A percentile compares a stretch with the other conserved stretches of the same genome.
Evolutionary conservation across 352 stramenopile genomes (phyloP).

Genomic region (Pythium myriotylum): DNA sequence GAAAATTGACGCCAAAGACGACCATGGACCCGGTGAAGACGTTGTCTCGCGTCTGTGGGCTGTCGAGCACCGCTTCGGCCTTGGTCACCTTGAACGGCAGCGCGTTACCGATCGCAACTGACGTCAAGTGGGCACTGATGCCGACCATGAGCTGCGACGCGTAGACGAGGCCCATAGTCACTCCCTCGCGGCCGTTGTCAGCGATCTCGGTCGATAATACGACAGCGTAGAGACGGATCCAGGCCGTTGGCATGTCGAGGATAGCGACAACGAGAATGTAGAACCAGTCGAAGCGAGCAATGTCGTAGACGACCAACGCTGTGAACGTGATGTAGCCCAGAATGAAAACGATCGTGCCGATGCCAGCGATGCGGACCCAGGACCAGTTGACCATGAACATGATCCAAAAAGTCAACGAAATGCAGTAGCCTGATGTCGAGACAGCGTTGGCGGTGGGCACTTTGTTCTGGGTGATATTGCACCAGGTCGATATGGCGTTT

Average conservation of each 20-base stretch:
- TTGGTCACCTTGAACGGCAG: constrained; percentile 17
- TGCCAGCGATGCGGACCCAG: constrained; percentile 43
- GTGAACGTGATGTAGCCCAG: constrained; percentile 35
- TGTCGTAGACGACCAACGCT: constrained; percentile 37
- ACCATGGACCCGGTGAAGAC: constrained; percentile 19
- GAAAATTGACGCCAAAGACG: constrained; percentile 25
- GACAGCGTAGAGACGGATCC: constrained; percentile 45
- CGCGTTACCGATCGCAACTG: constrained; percentile 30
- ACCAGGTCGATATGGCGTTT: constrained; percentile 41
- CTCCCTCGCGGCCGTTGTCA: constrained; percentile 50
- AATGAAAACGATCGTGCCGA: constrained; percentile 38
- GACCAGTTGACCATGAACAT: constrained; percentile 38
- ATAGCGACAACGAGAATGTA: constrained; percentile 37
- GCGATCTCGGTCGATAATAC: constrained; percentile 57
- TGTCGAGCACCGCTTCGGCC: constrained; percentile 14
- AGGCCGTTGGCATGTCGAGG: constrained; percentile 39
- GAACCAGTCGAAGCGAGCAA: constrained; percentile 43
- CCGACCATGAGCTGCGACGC: constrained; percentile 50
- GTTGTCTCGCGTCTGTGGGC: background rate
- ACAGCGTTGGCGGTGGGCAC: constrained; percentile 31
- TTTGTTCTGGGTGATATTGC: constrained; percentile 27
- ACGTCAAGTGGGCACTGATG: constrained; percentile 33
- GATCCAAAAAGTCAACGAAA: constrained; percentile 47
- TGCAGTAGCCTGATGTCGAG: constrained; percentile 30
- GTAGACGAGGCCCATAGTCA: constrained; percentile 52